Evolutionary conservation across 2,329 filamentous ascomycete genomes (phyloP).

Genomic region (Colletotrichum spaethianum): DNA sequence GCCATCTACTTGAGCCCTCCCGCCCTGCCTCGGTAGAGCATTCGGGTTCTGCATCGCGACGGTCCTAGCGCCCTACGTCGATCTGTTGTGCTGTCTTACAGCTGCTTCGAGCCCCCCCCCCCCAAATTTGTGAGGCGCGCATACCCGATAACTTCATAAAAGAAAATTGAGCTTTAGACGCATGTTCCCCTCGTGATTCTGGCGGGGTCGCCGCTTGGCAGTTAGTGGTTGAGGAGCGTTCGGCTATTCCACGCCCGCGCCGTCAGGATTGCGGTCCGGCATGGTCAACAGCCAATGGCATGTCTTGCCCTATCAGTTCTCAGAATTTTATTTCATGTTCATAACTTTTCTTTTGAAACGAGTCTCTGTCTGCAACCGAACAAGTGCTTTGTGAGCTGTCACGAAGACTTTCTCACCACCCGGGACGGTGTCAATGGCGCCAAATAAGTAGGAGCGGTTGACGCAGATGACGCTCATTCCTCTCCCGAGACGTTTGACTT

Average conservation of each 20-base stretch:
- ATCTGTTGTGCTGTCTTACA: constrained; percentile 33
- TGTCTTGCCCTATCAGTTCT: constrained; percentile 41
- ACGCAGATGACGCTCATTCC: constrained; percentile 36
- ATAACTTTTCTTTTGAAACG: constrained; percentile 35
- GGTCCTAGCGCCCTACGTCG: constrained; percentile 31
- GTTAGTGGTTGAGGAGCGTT: constrained; percentile 32
- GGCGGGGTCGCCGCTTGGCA: constrained; percentile 31
- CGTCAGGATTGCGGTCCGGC: constrained; percentile 27
- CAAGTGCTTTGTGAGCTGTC: constrained; percentile 8
- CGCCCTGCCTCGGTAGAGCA: constrained; percentile 4
- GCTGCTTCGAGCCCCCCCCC: constrained; percentile 14
- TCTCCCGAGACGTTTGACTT: constrained; percentile 33
- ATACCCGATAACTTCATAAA: constrained; percentile 33
- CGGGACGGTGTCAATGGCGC: constrained; percentile 35
- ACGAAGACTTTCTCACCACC: constrained; percentile 20
- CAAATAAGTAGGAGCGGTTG: constrained; percentile 31
- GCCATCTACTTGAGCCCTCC: not conserved
- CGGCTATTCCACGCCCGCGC: constrained; percentile 35
- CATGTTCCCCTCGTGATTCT: constrained; percentile 17
- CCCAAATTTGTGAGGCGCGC: constrained; percentile 9
- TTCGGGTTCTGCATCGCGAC: constrained; percentile 33
- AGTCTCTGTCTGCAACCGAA: constrained; percentile 29
- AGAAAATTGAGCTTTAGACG: not conserved
- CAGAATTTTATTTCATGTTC: constrained; percentile 32
- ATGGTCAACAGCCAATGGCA: constrained; percentile 34